Evolutionary conservation across 768 basidiomycete species (phyloP).

Genomic region (Hericium alpestre): DNA sequence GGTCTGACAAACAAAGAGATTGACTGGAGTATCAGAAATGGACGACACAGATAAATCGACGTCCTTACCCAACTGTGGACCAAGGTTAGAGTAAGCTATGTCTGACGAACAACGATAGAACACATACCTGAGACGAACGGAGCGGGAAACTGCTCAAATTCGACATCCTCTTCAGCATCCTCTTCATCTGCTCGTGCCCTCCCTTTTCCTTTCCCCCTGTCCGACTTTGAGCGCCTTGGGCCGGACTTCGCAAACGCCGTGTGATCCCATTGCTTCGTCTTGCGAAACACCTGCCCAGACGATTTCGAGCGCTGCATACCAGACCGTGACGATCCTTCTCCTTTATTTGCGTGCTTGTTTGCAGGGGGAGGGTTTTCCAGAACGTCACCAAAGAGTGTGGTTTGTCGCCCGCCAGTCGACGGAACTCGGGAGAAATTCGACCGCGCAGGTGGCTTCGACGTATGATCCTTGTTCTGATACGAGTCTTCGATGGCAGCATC

Average conservation of each 20-base stretch:
- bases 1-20: background rate
- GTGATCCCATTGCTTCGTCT: constrained; percentile 86
- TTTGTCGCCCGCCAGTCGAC: constrained; percentile 40
- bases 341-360: constrained; percentile 10
- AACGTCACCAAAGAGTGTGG: constrained; percentile 58
- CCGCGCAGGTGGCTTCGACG: constrained; percentile 29
- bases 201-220: constrained; percentile 40
- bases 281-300: constrained; percentile 33
- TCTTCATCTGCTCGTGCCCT: constrained; percentile 30
- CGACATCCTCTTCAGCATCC: constrained; percentile 35
- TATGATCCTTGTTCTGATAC: constrained; percentile 29
- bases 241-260: constrained; percentile 81
- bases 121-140: constrained; percentile 57
- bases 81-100: background rate
- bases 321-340: background rate
- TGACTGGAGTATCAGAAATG: background rate
- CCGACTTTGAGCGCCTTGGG: constrained; percentile 32
- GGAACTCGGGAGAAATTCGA: constrained; percentile 13
- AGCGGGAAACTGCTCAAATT: constrained; percentile 59
- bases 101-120: background rate
- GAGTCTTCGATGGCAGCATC: constrained; percentile 42
- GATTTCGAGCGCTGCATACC: constrained; percentile 4
- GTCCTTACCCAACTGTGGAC: constrained; percentile 9
- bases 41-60: background rate
- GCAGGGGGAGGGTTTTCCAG: constrained; percentile 24